These are phyloP conservation scores for Fusarium ambrosium DNA, from an alignment of 2,329 filamentous ascomycete genomes.

Conservation along the genomic window DNA sequence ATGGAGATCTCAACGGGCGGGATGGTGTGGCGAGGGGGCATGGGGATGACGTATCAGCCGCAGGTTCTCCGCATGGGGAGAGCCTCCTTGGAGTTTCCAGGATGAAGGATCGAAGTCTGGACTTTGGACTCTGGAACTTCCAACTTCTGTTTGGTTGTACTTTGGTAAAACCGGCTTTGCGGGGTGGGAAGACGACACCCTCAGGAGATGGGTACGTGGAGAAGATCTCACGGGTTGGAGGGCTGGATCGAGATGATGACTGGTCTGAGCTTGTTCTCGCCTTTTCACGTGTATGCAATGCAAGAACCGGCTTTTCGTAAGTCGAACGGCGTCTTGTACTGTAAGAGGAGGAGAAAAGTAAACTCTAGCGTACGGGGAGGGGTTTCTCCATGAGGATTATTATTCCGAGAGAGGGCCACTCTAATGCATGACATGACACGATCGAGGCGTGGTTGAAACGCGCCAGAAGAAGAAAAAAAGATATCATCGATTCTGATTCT, in stretches of 20 bases:
- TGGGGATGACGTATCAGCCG: slow-evolving; percentile 43
- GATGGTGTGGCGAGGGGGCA: slow-evolving; percentile 42
- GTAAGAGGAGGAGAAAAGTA: neutral
- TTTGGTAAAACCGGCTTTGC: slow-evolving; percentile 38
- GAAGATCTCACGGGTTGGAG: slow-evolving; percentile 35
- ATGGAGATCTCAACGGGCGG: slow-evolving; percentile 32
- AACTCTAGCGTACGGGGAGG: slow-evolving; percentile 39
- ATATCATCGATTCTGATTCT: slow-evolving; percentile 31
- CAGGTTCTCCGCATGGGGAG: slow-evolving; percentile 20
- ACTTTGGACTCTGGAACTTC: slow-evolving; percentile 7
- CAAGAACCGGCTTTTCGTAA: neutral
- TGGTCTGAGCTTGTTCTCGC: slow-evolving; percentile 31
- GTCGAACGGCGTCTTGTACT: neutral
- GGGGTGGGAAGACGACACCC: slow-evolving; percentile 36
- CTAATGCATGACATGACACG: slow-evolving; percentile 33
- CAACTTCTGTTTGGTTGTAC: slow-evolving; percentile 1
- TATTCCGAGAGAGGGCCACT: slow-evolving; percentile 5
- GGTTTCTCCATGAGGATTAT: slow-evolving; percentile 42
- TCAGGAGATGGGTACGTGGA: neutral
- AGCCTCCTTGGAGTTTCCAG: neutral
- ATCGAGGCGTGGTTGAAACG: slow-evolving; percentile 31
- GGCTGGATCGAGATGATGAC: slow-evolving; percentile 39
- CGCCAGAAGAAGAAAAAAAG: slow-evolving; percentile 16
- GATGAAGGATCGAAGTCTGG: slow-evolving; percentile 22
- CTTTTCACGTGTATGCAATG: slow-evolving; percentile 7